Percentiles rank a stretch among this genome's conserved stretches.
These are phyloP conservation scores for Diaporthe sp. DNA, from an alignment of 2,329 filamentous ascomycete genomes.

Conservation along the genomic window DNA sequence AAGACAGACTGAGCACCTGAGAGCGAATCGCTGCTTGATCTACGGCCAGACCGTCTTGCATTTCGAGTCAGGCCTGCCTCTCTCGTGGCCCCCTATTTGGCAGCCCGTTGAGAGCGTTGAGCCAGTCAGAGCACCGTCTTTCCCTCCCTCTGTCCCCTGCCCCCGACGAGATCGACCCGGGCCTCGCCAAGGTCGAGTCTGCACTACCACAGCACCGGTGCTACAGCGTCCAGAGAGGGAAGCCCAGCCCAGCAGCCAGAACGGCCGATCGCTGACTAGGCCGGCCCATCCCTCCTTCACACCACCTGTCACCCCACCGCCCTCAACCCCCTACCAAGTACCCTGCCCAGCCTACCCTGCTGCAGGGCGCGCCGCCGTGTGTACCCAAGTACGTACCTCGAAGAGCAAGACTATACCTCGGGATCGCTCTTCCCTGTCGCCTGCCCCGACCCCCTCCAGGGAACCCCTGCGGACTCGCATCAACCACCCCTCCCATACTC, in stretches of 20 bases:
- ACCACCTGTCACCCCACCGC: slow-evolving; percentile 31
- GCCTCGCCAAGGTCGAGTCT: slow-evolving; percentile 37
- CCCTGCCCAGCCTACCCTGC: too few relatives aligned
- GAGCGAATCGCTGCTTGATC: slow-evolving; percentile 33
- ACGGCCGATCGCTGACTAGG: slow-evolving; percentile 37
- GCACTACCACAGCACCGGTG: slow-evolving; percentile 30
- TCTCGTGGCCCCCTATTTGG: slow-evolving; percentile 37
- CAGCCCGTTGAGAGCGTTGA: slow-evolving; percentile 35
- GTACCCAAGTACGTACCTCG: not conserved
- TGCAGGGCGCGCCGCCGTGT: not conserved
- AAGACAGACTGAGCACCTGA: slow-evolving; percentile 36
- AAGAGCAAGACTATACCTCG: slow-evolving; percentile 2
- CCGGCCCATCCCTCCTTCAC: slow-evolving; percentile 28
- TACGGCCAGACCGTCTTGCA: slow-evolving; percentile 34
- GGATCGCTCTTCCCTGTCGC: slow-evolving; percentile 28
- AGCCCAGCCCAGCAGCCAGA: slow-evolving; percentile 36
- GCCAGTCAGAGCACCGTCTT: slow-evolving; percentile 34
- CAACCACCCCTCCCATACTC: slow-evolving; percentile 35
- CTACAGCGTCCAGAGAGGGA: slow-evolving; percentile 2
- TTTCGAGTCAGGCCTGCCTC: slow-evolving; percentile 38
- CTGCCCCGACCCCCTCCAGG: slow-evolving; percentile 15
- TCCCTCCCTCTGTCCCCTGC: slow-evolving; percentile 10
- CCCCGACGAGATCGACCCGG: slow-evolving; percentile 38
- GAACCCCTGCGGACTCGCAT: slow-evolving; percentile 28
- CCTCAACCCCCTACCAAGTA: not conserved